Base-by-base conservation (phyloP, 352 stramenopile genomes). In the Phytophthora fragariae region DNA sequence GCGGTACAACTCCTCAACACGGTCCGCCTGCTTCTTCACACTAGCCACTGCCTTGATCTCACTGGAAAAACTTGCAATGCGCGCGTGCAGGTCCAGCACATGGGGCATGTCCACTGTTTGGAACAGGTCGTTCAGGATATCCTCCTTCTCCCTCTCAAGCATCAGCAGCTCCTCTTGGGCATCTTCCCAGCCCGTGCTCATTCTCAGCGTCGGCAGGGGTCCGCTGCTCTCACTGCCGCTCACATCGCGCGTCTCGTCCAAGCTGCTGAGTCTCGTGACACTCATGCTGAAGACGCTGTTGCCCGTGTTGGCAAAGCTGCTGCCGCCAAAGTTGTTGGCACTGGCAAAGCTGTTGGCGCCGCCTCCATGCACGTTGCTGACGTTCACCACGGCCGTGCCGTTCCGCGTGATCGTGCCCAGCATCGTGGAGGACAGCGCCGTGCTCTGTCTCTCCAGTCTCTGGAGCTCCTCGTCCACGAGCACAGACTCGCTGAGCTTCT, bases 41-140 rank as follows among this genome's bases (percentile, higher is more conserved):
- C 81, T 92, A 52, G 91, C 77, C 35, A 87, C 86, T 0, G 89
- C 89, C 65, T 93, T 91, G 68, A 93, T 91, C 69, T 96, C 89
- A 5, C 86, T 92, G 5, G 84, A 84, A 60, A 86, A 92, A 46
- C 91, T 82, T 5, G 86, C 83, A 60, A 96, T 86, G 24, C 87
- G 85, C 21, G 86, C 72, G 65, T 96, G 84, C 21, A 96, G 62
- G 39, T 92, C 85, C 62, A 93, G 76, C 19, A 88, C 85, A 11
- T 90, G 84, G 8, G 89, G 84, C 63, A 89, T 83, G 3, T 86
- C 81, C 12, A 88, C 77, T 0, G 83, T 63, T 54, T 81, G 79
- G 53, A 94, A 89, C 5, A 94, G 54, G 60, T 89, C 87, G 60
- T 75, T 89, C 2, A 94, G 62, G 21, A 92, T 83, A 57, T 94